These are phyloP conservation scores for Coemansia sp. DNA, from an alignment of 192 early-diverging fungal genomes.

Conservation along the genomic window DNA sequence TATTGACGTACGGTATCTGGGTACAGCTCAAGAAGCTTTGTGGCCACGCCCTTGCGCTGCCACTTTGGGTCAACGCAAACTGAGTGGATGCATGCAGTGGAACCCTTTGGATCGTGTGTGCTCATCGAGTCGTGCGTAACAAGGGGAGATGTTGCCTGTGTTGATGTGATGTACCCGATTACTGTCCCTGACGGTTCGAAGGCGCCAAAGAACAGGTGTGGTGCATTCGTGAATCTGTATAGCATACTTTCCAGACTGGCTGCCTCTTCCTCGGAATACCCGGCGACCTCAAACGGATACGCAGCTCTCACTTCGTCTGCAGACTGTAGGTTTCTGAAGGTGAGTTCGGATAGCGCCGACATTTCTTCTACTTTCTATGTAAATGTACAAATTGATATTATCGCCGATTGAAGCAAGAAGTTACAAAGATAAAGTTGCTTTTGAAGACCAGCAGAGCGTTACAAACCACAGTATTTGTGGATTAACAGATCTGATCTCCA, in stretches of 20 bases:
- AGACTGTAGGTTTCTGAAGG: conserved; percentile 13
- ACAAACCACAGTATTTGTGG: too few species aligned
- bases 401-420: too few species aligned
- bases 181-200: conserved; percentile 22
- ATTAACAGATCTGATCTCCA: neutral
- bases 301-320: conserved; percentile 22
- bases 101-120: conserved; percentile 60
- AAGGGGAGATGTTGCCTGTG: conserved; percentile 38
- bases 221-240: conserved; percentile 33
- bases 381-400: neutral
- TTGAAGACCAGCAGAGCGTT: too few species aligned
- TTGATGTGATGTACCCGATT: conserved; percentile 64
- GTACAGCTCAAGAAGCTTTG: conserved; percentile 53
- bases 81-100: conserved; percentile 67
- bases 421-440: too few species aligned
- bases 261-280: conserved; percentile 34
- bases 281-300: conserved; percentile 18
- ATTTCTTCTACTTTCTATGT: neutral
- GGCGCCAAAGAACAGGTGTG: conserved; percentile 45
- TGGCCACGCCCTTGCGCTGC: conserved; percentile 62
- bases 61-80: conserved; percentile 58
- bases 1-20: conserved; percentile 35
- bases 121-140: conserved; percentile 69
- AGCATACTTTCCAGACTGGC: conserved; percentile 36
- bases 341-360: neutral